Conservation (phyloP, 148 eudicot genomes). For the Bassia scoparia region DNA sequence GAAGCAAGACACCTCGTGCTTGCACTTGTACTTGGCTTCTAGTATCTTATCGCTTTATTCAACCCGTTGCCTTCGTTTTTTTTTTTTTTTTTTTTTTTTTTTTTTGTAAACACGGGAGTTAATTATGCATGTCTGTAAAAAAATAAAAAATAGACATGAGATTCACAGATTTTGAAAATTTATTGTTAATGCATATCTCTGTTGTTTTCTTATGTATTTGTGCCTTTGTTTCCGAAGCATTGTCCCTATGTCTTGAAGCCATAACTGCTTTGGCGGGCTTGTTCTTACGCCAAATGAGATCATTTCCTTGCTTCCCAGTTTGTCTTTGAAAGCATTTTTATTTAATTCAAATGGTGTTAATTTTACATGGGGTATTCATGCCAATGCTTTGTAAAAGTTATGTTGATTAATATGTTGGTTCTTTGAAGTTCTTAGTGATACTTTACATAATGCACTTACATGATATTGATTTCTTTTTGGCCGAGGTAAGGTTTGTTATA, state of each 20-base stretch:
- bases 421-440: neutral
- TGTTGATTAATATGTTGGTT: neutral
- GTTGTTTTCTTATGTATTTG: neutral
- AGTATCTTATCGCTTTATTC: too few species aligned
- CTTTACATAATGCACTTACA: neutral
- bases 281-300: conserved; percentile 81
- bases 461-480: neutral
- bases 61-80: too few species aligned
- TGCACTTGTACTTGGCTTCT: too few species aligned
- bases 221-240: conserved; percentile 34
- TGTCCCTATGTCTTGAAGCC: conserved; percentile 87
- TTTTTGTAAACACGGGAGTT: too few species aligned
- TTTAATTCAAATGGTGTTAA: neutral
- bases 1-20: too few species aligned
- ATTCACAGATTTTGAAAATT: too few species aligned
- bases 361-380: neutral
- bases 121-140: too few species aligned
- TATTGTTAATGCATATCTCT: too few species aligned
- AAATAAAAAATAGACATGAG: too few species aligned
- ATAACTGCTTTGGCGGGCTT: conserved; percentile 81
- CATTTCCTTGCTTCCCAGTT: conserved; percentile 78
- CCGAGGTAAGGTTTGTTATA: neutral
- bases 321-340: conserved; percentile 25
- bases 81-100: too few species aligned
- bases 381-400: conserved; percentile 1